Evolutionary conservation across 208 protist genomes (phyloP).

Genomic region (Naegleria lovaniensis): DNA sequence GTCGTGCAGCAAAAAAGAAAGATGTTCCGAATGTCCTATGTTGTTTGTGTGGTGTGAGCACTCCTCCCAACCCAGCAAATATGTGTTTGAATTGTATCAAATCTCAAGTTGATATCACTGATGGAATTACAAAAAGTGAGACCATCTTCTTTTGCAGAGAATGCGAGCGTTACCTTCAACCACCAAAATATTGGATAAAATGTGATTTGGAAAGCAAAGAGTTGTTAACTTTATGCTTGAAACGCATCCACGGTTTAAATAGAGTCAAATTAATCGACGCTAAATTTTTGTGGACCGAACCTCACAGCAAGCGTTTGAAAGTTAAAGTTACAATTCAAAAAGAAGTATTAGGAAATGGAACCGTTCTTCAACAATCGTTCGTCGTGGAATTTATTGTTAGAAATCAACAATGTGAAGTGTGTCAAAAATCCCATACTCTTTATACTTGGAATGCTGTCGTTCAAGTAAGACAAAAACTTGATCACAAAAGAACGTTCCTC

Average conservation of each 20-base stretch:
- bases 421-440: constrained; percentile 85
- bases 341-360: constrained; percentile 78
- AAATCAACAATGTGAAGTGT: constrained; percentile 91
- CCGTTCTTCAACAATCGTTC: constrained; percentile 93
- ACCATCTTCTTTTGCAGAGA: constrained; percentile 85
- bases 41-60: neutral
- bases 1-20: neutral
- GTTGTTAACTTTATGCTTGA: constrained; percentile 93
- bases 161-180: constrained; percentile 89
- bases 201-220: constrained; percentile 93
- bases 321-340: constrained; percentile 98
- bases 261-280: constrained; percentile 95
- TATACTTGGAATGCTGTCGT: constrained; percentile 94
- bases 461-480: constrained; percentile 96
- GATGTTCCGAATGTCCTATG: neutral
- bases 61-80: constrained; percentile 87
- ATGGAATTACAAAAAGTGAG: constrained; percentile 90
- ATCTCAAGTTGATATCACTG: constrained; percentile 94
- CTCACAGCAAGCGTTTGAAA: constrained; percentile 95
- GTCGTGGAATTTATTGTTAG: constrained; percentile 92
- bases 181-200: constrained; percentile 89
- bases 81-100: constrained; percentile 97
- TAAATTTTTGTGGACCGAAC: constrained; percentile 98
- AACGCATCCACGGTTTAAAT: constrained; percentile 86
- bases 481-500: constrained; percentile 97